Conservation (phyloP, 805 yeast genomes). For the Ogataea minuta region DNA sequence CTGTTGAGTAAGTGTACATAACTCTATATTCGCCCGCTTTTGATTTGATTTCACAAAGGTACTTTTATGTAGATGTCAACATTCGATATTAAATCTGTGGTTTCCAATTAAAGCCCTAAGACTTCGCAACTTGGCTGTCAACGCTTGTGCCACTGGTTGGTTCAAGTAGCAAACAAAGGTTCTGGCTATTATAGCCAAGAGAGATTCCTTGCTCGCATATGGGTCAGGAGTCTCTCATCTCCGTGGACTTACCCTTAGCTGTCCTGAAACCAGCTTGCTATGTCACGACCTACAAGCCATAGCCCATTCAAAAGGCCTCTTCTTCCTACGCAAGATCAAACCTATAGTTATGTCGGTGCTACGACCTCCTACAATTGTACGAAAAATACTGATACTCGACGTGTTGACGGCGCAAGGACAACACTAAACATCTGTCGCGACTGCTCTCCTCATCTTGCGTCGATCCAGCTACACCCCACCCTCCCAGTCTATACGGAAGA, state of each 20-base stretch:
- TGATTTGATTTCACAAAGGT: too few species aligned
- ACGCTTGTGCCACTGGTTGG: slow-evolving; percentile 3
- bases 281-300: slow-evolving; percentile 36
- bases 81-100: too few species aligned
- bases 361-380: slow-evolving; percentile 28
- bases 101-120: too few species aligned
- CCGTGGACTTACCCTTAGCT: too few species aligned
- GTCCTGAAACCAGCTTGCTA: slow-evolving; percentile 11
- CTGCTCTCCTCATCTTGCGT: slow-evolving; percentile 23
- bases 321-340: slow-evolving; percentile 34
- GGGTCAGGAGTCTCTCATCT: too few species aligned
- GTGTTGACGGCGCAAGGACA: slow-evolving; percentile 50
- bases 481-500: slow-evolving; percentile 1
- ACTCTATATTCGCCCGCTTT: too few species aligned
- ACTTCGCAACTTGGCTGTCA: too few species aligned
- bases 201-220: neutral
- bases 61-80: neutral
- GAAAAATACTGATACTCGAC: slow-evolving; percentile 37
- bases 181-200: neutral
- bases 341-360: slow-evolving; percentile 21
- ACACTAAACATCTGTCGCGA: slow-evolving; percentile 47
- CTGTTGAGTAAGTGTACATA: neutral
- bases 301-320: slow-evolving; percentile 35
- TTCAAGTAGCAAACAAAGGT: slow-evolving; percentile 3
- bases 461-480: too few species aligned